Evolutionary conservation across 2,329 filamentous ascomycete genomes (phyloP).

Genomic region (Bipolaris victoriae): DNA sequence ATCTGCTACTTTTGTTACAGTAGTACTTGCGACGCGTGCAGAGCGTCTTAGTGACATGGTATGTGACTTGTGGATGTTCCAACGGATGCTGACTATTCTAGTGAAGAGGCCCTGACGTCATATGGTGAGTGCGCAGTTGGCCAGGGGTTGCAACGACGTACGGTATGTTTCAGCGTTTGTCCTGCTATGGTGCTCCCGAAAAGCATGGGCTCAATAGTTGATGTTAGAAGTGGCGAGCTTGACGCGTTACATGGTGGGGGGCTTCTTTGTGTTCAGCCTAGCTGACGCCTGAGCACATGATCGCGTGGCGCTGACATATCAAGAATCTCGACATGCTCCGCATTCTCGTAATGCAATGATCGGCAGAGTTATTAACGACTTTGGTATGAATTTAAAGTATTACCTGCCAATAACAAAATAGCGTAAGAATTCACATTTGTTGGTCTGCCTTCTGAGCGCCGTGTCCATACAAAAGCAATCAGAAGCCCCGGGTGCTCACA

Average conservation of each 20-base stretch:
- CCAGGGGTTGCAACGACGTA: slow-evolving; percentile 43
- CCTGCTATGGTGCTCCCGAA: background rate
- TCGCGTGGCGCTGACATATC: slow-evolving; percentile 33
- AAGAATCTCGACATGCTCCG: slow-evolving; percentile 7
- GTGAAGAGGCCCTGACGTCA: slow-evolving; percentile 31
- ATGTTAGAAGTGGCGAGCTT: slow-evolving; percentile 11
- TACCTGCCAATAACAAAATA: background rate
- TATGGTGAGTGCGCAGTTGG: slow-evolving; percentile 48
- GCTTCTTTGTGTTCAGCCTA: slow-evolving; percentile 7
- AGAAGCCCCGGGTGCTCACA: background rate
- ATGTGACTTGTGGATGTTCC: slow-evolving; percentile 3
- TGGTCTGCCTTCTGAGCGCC: background rate
- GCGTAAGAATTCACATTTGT: background rate
- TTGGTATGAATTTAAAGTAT: background rate
- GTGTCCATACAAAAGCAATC: background rate
- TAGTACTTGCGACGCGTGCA: slow-evolving; percentile 52
- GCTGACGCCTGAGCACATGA: slow-evolving; percentile 40
- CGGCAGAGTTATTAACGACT: background rate
- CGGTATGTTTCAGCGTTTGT: slow-evolving; percentile 1
- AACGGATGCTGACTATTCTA: slow-evolving; percentile 1
- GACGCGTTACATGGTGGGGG: slow-evolving; percentile 23
- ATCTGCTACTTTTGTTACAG: slow-evolving; percentile 25
- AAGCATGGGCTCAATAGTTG: slow-evolving; percentile 12
- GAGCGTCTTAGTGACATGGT: slow-evolving; percentile 62
- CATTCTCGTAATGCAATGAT: slow-evolving; percentile 2